phyloP scores from a whole-genome alignment of 1,139 yeast species.

The Nakaseomyces uthaithaninus region DNA sequence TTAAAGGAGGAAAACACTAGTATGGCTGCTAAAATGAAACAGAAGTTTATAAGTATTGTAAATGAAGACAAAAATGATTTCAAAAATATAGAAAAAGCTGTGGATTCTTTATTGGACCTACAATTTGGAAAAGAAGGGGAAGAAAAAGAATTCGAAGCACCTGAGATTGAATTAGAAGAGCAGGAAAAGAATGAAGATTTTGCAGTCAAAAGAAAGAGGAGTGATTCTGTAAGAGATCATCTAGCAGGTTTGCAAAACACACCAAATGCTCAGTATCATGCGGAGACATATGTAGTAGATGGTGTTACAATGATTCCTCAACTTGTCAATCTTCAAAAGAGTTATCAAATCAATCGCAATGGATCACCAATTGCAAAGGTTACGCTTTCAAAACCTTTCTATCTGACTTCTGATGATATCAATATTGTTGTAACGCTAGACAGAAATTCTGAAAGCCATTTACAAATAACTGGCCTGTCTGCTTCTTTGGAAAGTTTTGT shows the following conservation, averaged over 20 bases:
- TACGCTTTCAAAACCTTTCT: slow-evolving; percentile 38
- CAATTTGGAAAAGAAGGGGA: slow-evolving; percentile 20
- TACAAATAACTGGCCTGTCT: slow-evolving; percentile 29
- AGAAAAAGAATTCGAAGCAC: slow-evolving; percentile 5
- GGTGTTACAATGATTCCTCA: slow-evolving; percentile 21
- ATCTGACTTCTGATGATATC: slow-evolving; percentile 44
- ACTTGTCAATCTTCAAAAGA: slow-evolving; percentile 29
- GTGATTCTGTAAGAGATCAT: slow-evolving; percentile 8
- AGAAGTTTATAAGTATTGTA: slow-evolving; percentile 18
- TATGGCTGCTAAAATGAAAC: slow-evolving; percentile 10
- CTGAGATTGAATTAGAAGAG: slow-evolving; percentile 3
- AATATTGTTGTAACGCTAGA: slow-evolving; percentile 34
- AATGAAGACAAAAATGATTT: slow-evolving; percentile 14
- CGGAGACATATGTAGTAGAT: background rate
- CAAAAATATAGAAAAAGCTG: slow-evolving; percentile 25
- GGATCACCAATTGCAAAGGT: slow-evolving; percentile 31
- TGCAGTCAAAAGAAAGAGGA: slow-evolving; percentile 5
- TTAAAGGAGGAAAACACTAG: slow-evolving; percentile 11
- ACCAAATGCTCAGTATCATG: slow-evolving; percentile 1
- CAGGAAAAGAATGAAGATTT: background rate
- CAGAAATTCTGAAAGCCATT: slow-evolving; percentile 3
- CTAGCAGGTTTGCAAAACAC: slow-evolving; percentile 5
- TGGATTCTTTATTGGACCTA: slow-evolving; percentile 21
- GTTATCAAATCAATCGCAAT: slow-evolving; percentile 32
- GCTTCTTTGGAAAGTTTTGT: slow-evolving; percentile 31